These are phyloP conservation scores for Amesomyces nigricolor DNA, from an alignment of 2,329 filamentous ascomycete genomes.

Conservation along the genomic window DNA sequence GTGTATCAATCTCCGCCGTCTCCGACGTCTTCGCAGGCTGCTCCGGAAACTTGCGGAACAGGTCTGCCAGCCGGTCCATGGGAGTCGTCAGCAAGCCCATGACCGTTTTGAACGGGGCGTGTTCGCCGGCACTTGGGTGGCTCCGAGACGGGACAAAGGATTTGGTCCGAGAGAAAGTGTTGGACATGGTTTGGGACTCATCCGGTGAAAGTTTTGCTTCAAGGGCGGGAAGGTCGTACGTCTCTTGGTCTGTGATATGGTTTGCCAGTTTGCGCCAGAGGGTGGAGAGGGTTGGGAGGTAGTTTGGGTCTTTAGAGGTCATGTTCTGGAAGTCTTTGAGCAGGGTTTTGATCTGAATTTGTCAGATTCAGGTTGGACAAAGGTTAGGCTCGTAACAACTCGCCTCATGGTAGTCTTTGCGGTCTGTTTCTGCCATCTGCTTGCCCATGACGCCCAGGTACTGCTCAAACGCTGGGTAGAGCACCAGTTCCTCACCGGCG, in stretches of 20 bases:
- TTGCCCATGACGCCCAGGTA: background rate
- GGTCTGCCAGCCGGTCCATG: background rate
- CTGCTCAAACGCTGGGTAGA: constrained; percentile 10
- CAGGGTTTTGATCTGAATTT: constrained; percentile 1
- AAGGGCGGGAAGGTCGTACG: constrained; percentile 4
- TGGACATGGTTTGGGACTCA: constrained; percentile 4
- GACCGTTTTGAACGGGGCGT: constrained; percentile 5
- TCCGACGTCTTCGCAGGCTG: too few species aligned
- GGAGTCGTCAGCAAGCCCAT: constrained; percentile 6
- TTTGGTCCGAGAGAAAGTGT: constrained; percentile 3
- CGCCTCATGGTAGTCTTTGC: constrained; percentile 4
- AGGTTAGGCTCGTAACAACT: background rate
- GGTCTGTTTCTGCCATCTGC: constrained; percentile 8
- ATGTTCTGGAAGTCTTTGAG: constrained; percentile 7
- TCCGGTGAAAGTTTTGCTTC: constrained; percentile 6
- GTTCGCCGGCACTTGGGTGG: constrained; percentile 2
- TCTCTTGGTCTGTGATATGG: constrained; percentile 9
- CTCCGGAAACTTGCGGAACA: constrained; percentile 7
- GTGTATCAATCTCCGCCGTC: too few species aligned
- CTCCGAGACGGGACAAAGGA: constrained; percentile 2
- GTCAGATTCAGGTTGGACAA: too few species aligned
- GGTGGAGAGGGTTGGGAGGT: background rate
- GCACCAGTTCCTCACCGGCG: constrained; percentile 1
- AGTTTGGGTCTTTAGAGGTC: constrained; percentile 1
- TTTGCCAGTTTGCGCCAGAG: constrained; percentile 4